Conservation (phyloP, 768 basidiomycete genomes). For the Sporobolomyces pararoseus region DNA sequence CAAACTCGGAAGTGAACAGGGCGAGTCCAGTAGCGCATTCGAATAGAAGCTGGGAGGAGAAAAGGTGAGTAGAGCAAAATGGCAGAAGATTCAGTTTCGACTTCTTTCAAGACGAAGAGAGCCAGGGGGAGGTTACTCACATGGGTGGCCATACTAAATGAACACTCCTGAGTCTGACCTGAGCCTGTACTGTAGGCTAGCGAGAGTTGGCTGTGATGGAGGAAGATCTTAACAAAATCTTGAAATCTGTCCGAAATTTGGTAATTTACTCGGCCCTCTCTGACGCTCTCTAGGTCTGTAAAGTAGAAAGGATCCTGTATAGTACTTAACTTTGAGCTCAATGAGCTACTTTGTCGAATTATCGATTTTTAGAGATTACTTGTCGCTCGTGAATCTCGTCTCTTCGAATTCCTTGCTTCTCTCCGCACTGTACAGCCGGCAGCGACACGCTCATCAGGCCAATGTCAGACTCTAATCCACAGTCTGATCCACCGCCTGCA, state of each 20-base stretch:
- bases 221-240: background rate
- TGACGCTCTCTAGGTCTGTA: no score
- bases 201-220: background rate
- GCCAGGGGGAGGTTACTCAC: conserved; percentile 4
- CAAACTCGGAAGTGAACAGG: conserved; percentile 77
- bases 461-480: background rate
- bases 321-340: no score
- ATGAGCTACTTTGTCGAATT: no score
- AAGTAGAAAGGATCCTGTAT: no score
- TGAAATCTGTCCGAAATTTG: no score
- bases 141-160: conserved; percentile 33
- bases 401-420: background rate
- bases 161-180: background rate
- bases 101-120: background rate
- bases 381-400: background rate
- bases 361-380: no score
- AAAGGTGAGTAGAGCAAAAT: background rate
- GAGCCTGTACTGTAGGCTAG: background rate
- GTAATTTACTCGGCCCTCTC: no score
- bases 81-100: background rate
- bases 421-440: background rate
- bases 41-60: conserved; percentile 67
- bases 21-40: conserved; percentile 93
- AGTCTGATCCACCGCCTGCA: background rate
- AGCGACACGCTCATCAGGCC: background rate